phyloP scores from a whole-genome alignment of 75 land plant species.

The Ceratopteris richardii region DNA sequence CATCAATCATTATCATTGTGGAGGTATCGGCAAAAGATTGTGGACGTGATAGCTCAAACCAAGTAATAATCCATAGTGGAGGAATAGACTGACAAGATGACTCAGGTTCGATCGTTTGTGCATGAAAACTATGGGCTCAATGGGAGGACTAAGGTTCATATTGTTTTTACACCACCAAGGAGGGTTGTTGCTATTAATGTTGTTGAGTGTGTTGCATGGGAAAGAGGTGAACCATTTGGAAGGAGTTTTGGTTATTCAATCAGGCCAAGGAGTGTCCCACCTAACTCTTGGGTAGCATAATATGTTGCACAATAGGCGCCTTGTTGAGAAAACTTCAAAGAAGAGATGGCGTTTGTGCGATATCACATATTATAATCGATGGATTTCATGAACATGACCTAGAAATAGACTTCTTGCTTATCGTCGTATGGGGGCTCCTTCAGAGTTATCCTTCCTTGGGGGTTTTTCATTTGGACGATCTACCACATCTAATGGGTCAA shows the following conservation, averaged over 20 bases:
- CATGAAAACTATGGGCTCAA: conserved; percentile 19
- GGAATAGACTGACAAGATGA: too few relatives aligned
- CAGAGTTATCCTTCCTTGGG: conserved; percentile 13
- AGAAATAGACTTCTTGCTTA: conserved; percentile 28
- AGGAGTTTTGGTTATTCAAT: conserved; percentile 28
- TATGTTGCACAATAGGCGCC: conserved; percentile 37
- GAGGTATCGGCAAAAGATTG: too few relatives aligned
- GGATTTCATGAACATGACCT: conserved; percentile 37
- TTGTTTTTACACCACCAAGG: conserved; percentile 29
- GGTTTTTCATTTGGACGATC: too few relatives aligned
- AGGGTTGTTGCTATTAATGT: conserved; percentile 31
- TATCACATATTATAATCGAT: conserved; percentile 33
- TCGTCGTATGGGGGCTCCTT: conserved; percentile 26
- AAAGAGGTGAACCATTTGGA: conserved; percentile 26
- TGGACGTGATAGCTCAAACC: too few relatives aligned
- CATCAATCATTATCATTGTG: too few relatives aligned
- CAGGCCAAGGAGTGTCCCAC: conserved; percentile 23
- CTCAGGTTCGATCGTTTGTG: conserved; percentile 30
- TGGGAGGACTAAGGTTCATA: conserved; percentile 26
- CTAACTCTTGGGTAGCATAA: conserved; percentile 27
- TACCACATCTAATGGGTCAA: too few relatives aligned
- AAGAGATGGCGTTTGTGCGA: conserved; percentile 20
- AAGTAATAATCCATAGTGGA: too few relatives aligned
- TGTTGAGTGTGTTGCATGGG: conserved; percentile 33
- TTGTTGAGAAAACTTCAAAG: too few relatives aligned